Conservation (phyloP, 768 basidiomycete genomes). For the Phallus indusiatus region DNA sequence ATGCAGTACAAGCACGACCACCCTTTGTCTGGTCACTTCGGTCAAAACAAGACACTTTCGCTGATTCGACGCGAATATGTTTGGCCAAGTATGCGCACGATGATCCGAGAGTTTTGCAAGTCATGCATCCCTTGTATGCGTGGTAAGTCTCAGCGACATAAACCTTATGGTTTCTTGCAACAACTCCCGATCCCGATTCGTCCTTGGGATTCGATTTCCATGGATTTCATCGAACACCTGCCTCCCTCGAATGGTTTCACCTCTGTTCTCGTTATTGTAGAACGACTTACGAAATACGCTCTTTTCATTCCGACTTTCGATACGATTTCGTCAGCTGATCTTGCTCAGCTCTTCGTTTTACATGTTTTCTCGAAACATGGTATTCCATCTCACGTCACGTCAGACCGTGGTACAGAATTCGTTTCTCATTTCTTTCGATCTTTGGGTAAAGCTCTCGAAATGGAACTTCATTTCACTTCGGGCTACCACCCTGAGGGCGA, state of each 20-base stretch:
- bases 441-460: neutral
- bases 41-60: constrained; percentile 24
- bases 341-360: constrained; percentile 27
- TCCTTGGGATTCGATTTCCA: constrained; percentile 27
- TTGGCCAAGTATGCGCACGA: constrained; percentile 26
- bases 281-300: constrained; percentile 31
- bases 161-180: constrained; percentile 26
- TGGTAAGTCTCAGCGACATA: constrained; percentile 25
- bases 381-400: neutral
- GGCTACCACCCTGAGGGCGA: neutral
- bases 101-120: constrained; percentile 23
- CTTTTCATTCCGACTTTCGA: constrained; percentile 32
- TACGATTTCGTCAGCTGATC: constrained; percentile 19
- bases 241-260: constrained; percentile 29
- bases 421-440: neutral
- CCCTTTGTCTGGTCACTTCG: constrained; percentile 32
- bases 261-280: constrained; percentile 29
- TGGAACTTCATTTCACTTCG: neutral
- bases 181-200: constrained; percentile 16
- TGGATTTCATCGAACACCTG: constrained; percentile 30
- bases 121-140: constrained; percentile 28
- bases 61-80: constrained; percentile 28
- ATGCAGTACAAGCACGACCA: constrained; percentile 28
- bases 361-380: constrained; percentile 3
- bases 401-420: neutral